Base-by-base conservation (phyloP, 169 alveolate genomes). In the Besnoitia besnoiti region DNA sequence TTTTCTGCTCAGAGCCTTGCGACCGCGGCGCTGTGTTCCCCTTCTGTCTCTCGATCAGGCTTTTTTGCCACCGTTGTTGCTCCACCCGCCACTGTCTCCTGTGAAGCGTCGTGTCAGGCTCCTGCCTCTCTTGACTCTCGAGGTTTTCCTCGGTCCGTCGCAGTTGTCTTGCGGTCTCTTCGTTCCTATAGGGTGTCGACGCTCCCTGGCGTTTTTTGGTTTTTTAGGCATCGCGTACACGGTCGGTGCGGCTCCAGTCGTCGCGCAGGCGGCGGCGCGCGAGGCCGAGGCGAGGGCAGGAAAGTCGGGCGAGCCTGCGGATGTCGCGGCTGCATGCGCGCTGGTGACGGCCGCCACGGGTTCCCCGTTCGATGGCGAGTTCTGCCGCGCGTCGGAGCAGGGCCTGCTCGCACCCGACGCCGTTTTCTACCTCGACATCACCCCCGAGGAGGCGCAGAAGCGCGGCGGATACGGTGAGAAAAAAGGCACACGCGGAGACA, bases 391-490 rank as follows among this genome's bases (percentile, higher is more conserved):
- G n/a, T 4, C 80, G 10, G 80, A 67, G 44, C 46, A n/a, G 21
- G 80, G 80, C 8, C 44, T 67, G 47, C 80, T 67, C 1, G 80
- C 80, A 1, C 80, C 80, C 24, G 80, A 67, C 80, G 39, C 42
- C 24, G 80, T 67, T 5, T 33, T 67, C 39, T 67, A 16, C 42
- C 80, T 67, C 80, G 80, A 67, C 80, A 7, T 67, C 42, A 0
- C 80, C 2, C 80, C 80, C 21, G 42, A 16, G 4, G 80, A 67
- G 44, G n/a, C 80, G 21, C 80, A 67, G 39, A 67, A 5, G 0
- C 80, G 80, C 80, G 39, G 80, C 42, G 80, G 80, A 14, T 67
- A 33, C 80, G 80, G 80, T 67, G 44, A 67, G 80, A 14, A 1
- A 49, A 49, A 16, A 49, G 7, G 24, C n/a, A n/a, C n/a, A n/a